Evolutionary conservation across 768 basidiomycete genomes (phyloP).

Genomic region (Termitomyces eurrhizus): DNA sequence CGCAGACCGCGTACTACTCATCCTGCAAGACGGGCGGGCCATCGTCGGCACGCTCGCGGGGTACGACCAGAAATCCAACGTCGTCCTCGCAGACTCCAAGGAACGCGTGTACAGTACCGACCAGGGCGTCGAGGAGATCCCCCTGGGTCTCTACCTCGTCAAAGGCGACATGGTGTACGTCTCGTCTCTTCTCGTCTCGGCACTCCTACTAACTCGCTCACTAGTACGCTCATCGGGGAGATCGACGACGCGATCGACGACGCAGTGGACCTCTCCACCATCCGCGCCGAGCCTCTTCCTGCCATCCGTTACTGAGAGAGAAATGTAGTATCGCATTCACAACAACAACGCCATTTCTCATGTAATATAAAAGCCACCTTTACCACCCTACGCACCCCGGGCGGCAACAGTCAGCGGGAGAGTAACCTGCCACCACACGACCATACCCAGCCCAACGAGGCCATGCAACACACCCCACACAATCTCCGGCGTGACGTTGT

Average conservation of each 20-base stretch:
- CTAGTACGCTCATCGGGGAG: slow-evolving; percentile 74
- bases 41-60: slow-evolving; percentile 92
- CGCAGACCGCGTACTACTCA: slow-evolving; percentile 83
- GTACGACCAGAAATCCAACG: slow-evolving; percentile 93
- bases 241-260: slow-evolving; percentile 80
- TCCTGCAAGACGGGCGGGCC: slow-evolving; percentile 93
- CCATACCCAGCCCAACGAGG: slow-evolving; percentile 61
- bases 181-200: background rate
- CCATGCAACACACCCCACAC: slow-evolving; percentile 76
- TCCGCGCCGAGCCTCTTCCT: slow-evolving; percentile 86
- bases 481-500: slow-evolving; percentile 65
- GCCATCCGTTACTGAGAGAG: slow-evolving; percentile 67
- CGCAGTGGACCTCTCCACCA: slow-evolving; percentile 65
- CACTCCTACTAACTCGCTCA: background rate
- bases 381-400: slow-evolving; percentile 14
- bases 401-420: slow-evolving; percentile 45
- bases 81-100: slow-evolving; percentile 90
- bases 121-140: slow-evolving; percentile 91
- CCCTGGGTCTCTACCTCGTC: slow-evolving; percentile 93
- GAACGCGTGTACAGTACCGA: slow-evolving; percentile 92
- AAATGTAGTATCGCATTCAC: background rate
- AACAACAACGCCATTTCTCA: too few relatives aligned
- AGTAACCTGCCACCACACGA: slow-evolving; percentile 81
- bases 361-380: too few relatives aligned
- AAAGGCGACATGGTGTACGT: slow-evolving; percentile 98